Evolutionary conservation across 176 grass and related monocot species (phyloP).

Genomic region (Triticum turgidum): DNA sequence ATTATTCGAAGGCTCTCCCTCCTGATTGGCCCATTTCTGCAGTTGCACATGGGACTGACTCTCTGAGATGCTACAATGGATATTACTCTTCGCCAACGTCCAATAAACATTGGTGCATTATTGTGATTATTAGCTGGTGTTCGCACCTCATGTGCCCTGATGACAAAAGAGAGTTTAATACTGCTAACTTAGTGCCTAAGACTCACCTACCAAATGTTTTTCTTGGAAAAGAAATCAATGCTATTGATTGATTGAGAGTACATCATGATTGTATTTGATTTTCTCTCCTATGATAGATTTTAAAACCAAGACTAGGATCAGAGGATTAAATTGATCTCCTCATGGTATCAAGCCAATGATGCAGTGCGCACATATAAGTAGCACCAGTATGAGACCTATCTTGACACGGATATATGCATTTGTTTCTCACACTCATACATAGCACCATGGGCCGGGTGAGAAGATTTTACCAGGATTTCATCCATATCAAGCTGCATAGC

Average conservation of each 20-base stretch:
- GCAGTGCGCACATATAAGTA: constrained; percentile 11
- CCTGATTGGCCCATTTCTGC: background rate
- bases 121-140: background rate
- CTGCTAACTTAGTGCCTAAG: too few relatives aligned
- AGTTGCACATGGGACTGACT: constrained; percentile 17
- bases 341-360: background rate
- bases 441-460: background rate
- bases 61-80: background rate
- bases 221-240: too few relatives aligned
- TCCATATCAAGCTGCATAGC: constrained; percentile 31
- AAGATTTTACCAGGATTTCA: constrained; percentile 30
- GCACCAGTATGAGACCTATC: too few relatives aligned
- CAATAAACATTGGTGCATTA: background rate
- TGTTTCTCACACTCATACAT: background rate
- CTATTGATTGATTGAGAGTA: background rate
- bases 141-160: too few relatives aligned
- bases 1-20: background rate
- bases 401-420: background rate
- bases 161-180: too few relatives aligned
- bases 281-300: background rate
- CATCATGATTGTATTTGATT: background rate
- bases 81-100: too few relatives aligned
- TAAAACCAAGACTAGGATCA: background rate
- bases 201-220: too few relatives aligned
- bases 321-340: background rate